Evolutionary conservation across 371 early-diverging fungal genomes (phyloP).

Genomic region (Lichtheimia ornata): DNA sequence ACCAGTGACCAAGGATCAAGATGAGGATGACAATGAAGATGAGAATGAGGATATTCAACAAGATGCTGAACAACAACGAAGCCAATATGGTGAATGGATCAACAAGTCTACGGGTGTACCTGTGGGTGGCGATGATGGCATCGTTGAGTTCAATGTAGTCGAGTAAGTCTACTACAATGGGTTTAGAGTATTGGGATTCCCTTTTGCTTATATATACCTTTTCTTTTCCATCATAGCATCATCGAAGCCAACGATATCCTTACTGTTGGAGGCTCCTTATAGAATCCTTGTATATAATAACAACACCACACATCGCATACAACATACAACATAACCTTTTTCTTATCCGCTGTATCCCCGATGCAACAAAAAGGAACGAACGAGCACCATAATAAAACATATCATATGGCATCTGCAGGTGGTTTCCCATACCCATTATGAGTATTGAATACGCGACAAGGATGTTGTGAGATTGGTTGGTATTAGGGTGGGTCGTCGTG

Average conservation of each 20-base stretch:
- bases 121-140: constrained; percentile 58
- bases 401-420: too few relatives aligned
- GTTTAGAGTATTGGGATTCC: background rate
- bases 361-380: too few relatives aligned
- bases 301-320: too few relatives aligned
- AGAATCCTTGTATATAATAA: background rate
- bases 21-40: constrained; percentile 17
- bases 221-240: constrained; percentile 39
- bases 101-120: constrained; percentile 52
- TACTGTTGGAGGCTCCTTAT: constrained; percentile 71
- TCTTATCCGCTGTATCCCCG: too few relatives aligned
- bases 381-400: too few relatives aligned
- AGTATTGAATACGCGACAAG: too few relatives aligned
- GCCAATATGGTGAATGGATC: constrained; percentile 64
- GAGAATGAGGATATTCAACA: constrained; percentile 21
- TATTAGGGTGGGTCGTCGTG: too few relatives aligned
- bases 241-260: constrained; percentile 76
- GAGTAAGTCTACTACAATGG: constrained; percentile 48
- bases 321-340: too few relatives aligned
- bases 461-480: too few relatives aligned
- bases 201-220: too few relatives aligned
- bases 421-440: too few relatives aligned
- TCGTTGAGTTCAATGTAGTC: constrained; percentile 59
- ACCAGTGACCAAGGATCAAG: constrained; percentile 18
- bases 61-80: constrained; percentile 24